A percentile compares a stretch with the other conserved stretches of the same genome.
Conservation (phyloP, 139 green algal species). For the Chlamydomonas incerta region DNA sequence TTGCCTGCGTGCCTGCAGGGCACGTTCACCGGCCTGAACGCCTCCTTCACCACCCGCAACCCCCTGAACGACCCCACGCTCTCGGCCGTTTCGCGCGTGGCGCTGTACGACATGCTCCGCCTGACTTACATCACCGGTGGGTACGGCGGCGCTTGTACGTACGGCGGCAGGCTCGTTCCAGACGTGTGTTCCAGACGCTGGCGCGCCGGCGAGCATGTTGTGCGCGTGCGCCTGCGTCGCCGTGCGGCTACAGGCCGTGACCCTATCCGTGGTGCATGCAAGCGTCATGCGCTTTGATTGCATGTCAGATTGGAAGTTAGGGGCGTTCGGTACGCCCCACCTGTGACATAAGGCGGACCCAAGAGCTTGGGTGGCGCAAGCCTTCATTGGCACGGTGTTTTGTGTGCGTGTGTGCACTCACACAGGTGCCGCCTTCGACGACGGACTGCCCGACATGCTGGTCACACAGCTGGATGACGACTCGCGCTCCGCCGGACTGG, state of each 20-base stretch:
- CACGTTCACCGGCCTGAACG: neutral
- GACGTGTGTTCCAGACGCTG: neutral
- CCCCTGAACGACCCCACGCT: constrained; percentile 7
- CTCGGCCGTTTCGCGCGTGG: neutral
- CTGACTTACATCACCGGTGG: neutral
- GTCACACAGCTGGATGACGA: neutral
- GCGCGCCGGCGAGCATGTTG: too few species aligned
- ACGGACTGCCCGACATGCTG: neutral
- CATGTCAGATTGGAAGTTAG: too few species aligned
- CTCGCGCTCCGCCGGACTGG: too few species aligned
- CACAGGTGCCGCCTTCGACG: neutral
- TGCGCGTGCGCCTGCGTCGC: too few species aligned
- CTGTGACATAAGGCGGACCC: too few species aligned
- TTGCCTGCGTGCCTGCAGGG: too few species aligned
- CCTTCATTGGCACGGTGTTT: neutral
- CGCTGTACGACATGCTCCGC: neutral
- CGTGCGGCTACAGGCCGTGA: too few species aligned
- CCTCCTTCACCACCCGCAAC: neutral
- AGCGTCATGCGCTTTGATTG: too few species aligned
- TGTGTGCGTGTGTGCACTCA: neutral
- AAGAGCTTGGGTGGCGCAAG: too few species aligned
- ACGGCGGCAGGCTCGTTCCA: neutral
- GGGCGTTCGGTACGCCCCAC: too few species aligned
- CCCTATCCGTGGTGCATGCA: too few species aligned
- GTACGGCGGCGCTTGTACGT: too few species aligned